phyloP scores from a whole-genome alignment of 2,329 filamentous ascomycete genomes.

The Dothiorella sarmentorum region DNA sequence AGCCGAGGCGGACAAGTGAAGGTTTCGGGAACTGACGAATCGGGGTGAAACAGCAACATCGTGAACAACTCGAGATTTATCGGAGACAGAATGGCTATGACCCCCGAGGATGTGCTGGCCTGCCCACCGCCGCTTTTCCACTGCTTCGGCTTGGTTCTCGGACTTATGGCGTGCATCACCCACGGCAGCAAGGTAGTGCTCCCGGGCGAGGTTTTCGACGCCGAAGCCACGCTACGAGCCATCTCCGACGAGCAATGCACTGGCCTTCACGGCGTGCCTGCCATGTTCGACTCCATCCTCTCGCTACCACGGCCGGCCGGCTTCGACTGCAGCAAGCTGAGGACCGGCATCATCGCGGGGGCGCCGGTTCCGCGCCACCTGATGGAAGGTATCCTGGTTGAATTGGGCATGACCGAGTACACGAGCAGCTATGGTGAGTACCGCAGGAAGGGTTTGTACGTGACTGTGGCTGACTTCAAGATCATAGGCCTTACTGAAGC shows the following conservation, averaged over 20 bases:
- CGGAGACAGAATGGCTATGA: slow-evolving; percentile 68
- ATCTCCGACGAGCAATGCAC: slow-evolving; percentile 56
- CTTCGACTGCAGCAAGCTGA: slow-evolving; percentile 50
- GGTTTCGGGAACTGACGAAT: background rate
- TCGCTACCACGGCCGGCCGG: slow-evolving; percentile 45
- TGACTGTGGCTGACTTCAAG: background rate
- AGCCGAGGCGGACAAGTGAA: background rate
- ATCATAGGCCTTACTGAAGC: slow-evolving; percentile 66
- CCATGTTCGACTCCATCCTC: slow-evolving; percentile 73
- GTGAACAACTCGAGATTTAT: slow-evolving; percentile 42
- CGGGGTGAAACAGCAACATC: slow-evolving; percentile 30
- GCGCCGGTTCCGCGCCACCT: slow-evolving; percentile 71
- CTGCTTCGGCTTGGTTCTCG: slow-evolving; percentile 78
- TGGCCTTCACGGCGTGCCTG: slow-evolving; percentile 75
- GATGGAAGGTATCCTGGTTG: slow-evolving; percentile 68
- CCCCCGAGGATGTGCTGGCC: slow-evolving; percentile 64
- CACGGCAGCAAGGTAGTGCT: slow-evolving; percentile 76
- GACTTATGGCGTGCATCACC: slow-evolving; percentile 67
- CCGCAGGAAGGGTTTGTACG: too few species aligned
- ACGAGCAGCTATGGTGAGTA: slow-evolving; percentile 42
- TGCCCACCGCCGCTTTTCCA: slow-evolving; percentile 83
- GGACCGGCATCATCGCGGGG: slow-evolving; percentile 77
- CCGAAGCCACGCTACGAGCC: slow-evolving; percentile 61
- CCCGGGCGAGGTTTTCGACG: slow-evolving; percentile 70
- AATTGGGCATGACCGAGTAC: slow-evolving; percentile 73